These are phyloP conservation scores for Ballota nigra DNA, from an alignment of 257 asterid species.

Conservation along the genomic window DNA sequence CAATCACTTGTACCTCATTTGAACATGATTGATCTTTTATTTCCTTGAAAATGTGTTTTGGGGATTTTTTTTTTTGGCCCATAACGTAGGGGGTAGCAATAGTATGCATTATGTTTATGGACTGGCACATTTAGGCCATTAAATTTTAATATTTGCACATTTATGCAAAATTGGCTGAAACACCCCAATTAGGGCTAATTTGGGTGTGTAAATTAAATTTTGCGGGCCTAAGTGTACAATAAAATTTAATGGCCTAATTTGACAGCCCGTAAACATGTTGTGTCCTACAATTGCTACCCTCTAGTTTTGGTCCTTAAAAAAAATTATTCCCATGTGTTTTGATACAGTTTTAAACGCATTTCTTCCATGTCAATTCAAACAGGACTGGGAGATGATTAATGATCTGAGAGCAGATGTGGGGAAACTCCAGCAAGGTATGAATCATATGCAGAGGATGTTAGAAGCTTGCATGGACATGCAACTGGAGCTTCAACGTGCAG, in stretches of 20 bases:
- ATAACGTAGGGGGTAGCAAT: background rate
- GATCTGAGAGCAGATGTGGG: conserved; percentile 81
- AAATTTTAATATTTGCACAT: background rate
- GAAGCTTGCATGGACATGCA: conserved; percentile 99
- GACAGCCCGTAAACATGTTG: background rate
- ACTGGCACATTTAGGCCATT: background rate
- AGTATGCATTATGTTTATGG: background rate
- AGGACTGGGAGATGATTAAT: conserved; percentile 88
- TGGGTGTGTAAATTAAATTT: background rate
- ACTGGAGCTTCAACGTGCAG: conserved; percentile 92
- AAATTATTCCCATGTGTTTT: background rate
- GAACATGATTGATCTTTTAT: background rate
- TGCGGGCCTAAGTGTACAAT: no score
- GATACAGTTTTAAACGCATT: background rate
- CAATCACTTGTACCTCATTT: background rate
- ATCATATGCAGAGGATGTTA: conserved; percentile 94
- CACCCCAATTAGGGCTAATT: background rate
- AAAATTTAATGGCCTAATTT: background rate
- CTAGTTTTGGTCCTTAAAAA: no score
- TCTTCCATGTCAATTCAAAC: background rate
- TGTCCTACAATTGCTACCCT: background rate
- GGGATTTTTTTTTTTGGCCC: background rate
- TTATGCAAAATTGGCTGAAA: background rate
- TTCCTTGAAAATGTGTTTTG: background rate
- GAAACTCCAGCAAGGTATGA: conserved; percentile 93